Evolutionary conservation across 495 filamentous ascomycete genomes (phyloP).

Genomic region (Evansstolkia leycettana): DNA sequence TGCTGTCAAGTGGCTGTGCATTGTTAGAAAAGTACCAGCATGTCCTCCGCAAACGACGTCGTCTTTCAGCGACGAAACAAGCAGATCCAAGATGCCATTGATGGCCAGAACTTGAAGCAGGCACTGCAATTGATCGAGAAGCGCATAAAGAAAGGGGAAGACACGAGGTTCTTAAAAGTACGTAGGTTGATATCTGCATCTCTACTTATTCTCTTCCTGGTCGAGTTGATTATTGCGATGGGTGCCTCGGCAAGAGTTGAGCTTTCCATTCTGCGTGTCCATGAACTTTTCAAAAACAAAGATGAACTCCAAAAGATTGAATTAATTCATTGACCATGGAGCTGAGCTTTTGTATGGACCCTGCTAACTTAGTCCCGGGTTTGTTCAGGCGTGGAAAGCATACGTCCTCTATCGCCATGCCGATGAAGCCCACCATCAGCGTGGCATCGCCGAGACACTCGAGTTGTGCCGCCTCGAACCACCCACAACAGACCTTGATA

Average conservation of each 20-base stretch:
- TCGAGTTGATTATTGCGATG: too few relatives aligned
- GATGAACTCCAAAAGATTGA: too few relatives aligned
- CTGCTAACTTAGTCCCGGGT: neutral
- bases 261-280: too few relatives aligned
- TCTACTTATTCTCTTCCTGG: neutral
- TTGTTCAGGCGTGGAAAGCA: conserved; percentile 40
- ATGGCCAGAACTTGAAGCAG: conserved; percentile 43
- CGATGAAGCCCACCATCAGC: conserved; percentile 29
- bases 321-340: too few relatives aligned
- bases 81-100: conserved; percentile 45
- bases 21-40: too few relatives aligned
- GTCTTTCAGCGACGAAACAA: conserved; percentile 44
- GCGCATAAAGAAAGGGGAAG: conserved; percentile 48
- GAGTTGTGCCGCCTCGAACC: conserved; percentile 33
- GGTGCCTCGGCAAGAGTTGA: too few relatives aligned
- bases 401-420: conserved; percentile 32
- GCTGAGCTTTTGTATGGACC: too few relatives aligned
- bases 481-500: conserved; percentile 36
- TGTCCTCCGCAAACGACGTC: conserved; percentile 26
- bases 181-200: conserved; percentile 13
- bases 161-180: conserved; percentile 30
- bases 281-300: neutral
- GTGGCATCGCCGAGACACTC: conserved; percentile 35
- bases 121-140: conserved; percentile 48
- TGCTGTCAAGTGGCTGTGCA: too few relatives aligned